phyloP scores from a whole-genome alignment of 176 grass and related monocot genomes.

The Juncus effusus region DNA sequence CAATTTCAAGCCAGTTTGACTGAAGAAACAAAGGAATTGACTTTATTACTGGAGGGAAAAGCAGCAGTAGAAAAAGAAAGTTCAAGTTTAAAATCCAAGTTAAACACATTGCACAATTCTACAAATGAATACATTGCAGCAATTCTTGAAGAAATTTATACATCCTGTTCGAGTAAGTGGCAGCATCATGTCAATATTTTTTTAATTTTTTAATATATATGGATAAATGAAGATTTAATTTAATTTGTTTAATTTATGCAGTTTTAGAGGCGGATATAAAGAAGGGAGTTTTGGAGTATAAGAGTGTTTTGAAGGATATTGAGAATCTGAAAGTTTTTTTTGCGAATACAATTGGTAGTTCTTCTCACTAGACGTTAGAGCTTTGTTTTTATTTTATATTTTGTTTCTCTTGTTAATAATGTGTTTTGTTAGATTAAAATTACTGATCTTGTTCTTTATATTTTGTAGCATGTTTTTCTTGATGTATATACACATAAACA shows the following conservation, averaged over 20 bases:
- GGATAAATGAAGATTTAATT: constrained; percentile 6
- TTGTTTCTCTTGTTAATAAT: no score
- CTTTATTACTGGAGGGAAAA: constrained; percentile 49
- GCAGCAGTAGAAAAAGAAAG: constrained; percentile 54
- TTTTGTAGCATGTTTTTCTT: no score
- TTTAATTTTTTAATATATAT: not conserved
- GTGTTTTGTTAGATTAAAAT: no score
- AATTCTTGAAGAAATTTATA: constrained; percentile 62
- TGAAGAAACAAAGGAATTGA: constrained; percentile 38
- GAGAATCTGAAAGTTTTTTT: constrained; percentile 59
- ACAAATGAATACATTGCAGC: constrained; percentile 68
- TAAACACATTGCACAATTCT: constrained; percentile 59
- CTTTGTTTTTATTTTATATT: no score
- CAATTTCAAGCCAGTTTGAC: constrained; percentile 45
- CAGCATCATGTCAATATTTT: not conserved
- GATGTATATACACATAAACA: no score
- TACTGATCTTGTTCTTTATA: no score
- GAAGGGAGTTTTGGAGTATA: constrained; percentile 39
- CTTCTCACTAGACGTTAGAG: constrained; percentile 12
- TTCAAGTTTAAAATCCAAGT: constrained; percentile 42
- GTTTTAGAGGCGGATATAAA: constrained; percentile 67
- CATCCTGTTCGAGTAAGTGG: constrained; percentile 52
- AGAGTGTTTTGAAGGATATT: constrained; percentile 61
- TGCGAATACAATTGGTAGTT: constrained; percentile 32
- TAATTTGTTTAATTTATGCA: constrained; percentile 35